These are phyloP conservation scores for Fusarium tjaetaba DNA, from an alignment of 2,329 filamentous ascomycete genomes.

Conservation along the genomic window DNA sequence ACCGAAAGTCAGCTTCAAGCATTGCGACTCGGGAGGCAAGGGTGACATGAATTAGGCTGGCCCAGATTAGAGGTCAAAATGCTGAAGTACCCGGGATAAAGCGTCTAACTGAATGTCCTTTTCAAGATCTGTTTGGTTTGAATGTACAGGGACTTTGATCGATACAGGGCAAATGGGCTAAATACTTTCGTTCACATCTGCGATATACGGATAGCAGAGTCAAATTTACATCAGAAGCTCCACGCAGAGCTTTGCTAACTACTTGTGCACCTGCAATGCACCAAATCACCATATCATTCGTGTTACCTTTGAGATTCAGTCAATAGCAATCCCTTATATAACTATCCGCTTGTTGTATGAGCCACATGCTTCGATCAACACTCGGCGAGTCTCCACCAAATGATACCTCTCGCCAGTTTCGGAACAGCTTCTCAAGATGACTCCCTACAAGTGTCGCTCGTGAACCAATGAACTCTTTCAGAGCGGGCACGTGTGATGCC, in stretches of 20 bases:
- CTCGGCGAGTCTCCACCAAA: slow-evolving; percentile 56
- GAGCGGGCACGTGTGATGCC: slow-evolving; percentile 52
- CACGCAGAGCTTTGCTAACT: background rate
- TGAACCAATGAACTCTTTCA: slow-evolving; percentile 51
- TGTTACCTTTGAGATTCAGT: background rate
- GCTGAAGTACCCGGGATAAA: no score
- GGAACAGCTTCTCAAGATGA: slow-evolving; percentile 53
- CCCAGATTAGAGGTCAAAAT: no score
- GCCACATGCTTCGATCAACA: slow-evolving; percentile 57
- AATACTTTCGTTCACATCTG: background rate
- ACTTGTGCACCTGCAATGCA: no score
- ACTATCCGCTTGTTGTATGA: slow-evolving; percentile 56
- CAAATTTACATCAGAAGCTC: background rate
- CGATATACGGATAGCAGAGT: background rate
- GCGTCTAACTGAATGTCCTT: no score
- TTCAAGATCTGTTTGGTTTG: no score
- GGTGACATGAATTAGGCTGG: no score
- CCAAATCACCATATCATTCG: fast-evolving
- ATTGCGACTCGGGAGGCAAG: background rate
- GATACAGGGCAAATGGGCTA: no score
- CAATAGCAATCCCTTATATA: slow-evolving; percentile 51
- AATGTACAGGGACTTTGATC: no score
- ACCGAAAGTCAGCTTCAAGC: background rate
- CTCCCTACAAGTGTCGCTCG: slow-evolving; percentile 53
- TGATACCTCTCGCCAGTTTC: slow-evolving; percentile 54